These are phyloP conservation scores for Salix arbutifolia DNA, from an alignment of 345 rosid genomes.

Conservation along the genomic window DNA sequence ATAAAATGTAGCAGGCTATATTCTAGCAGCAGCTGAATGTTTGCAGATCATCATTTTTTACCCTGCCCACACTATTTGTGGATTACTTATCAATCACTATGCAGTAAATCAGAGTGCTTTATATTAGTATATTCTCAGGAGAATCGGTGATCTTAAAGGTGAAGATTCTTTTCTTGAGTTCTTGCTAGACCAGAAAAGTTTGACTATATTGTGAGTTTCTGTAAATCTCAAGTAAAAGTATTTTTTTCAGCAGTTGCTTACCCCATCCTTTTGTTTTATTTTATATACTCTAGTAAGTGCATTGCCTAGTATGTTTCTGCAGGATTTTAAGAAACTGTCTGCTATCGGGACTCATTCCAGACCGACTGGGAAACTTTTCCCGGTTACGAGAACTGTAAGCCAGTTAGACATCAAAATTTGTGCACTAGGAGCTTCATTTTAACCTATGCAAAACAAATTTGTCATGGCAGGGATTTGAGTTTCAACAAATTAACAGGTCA, in stretches of 20 bases:
- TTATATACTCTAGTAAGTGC: neutral
- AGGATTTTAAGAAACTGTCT: constrained; percentile 50
- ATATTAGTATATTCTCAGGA: constrained; percentile 27
- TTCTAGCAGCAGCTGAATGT: neutral
- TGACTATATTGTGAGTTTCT: constrained; percentile 44
- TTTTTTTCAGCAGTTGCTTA: neutral
- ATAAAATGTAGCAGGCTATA: neutral
- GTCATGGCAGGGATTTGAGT: constrained; percentile 47
- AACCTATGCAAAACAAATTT: neutral
- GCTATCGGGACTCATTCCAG: constrained; percentile 46
- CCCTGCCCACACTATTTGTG: neutral
- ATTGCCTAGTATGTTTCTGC: constrained; percentile 8
- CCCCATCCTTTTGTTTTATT: neutral
- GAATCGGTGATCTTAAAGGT: constrained; percentile 47
- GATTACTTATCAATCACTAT: neutral
- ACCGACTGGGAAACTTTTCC: constrained; percentile 30
- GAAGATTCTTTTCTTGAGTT: constrained; percentile 50
- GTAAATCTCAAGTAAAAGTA: neutral
- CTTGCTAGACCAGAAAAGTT: constrained; percentile 33
- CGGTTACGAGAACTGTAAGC: constrained; percentile 39
- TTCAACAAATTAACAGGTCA: constrained; percentile 53
- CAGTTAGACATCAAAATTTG: neutral
- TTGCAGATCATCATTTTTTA: neutral
- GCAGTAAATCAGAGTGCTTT: neutral
- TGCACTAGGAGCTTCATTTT: neutral